A percentile compares a stretch with the other conserved stretches of the same genome.
These are phyloP conservation scores for Prunus persica DNA, from an alignment of 306 rosid genomes.

Conservation along the genomic window Prunus_persica_NCBIv2 NC_034009.1:39427501-39428000, in stretches of 20 bases:
- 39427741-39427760: background rate
- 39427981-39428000: no score
- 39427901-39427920: no score
- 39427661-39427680: constrained; percentile 85
- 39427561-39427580: constrained; percentile 43
- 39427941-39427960: no score
- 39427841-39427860: no score
- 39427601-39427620: constrained; percentile 84
- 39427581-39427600: constrained; percentile 61
- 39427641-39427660: constrained; percentile 62
- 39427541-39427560: constrained; percentile 32
- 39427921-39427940: accelerated
- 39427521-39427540: constrained; percentile 36
- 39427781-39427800: no score
- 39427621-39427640: constrained; percentile 66
- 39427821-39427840: no score
- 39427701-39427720: constrained; percentile 1
- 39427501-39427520: background rate
- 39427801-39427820: no score
- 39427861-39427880: no score
- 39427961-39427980: no score
- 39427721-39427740: background rate
- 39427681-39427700: constrained; percentile 37
- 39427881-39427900: no score
- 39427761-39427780: no score